phyloP scores from a whole-genome alignment of 148 eudicot species.

The Selenicereus undatus region DNA sequence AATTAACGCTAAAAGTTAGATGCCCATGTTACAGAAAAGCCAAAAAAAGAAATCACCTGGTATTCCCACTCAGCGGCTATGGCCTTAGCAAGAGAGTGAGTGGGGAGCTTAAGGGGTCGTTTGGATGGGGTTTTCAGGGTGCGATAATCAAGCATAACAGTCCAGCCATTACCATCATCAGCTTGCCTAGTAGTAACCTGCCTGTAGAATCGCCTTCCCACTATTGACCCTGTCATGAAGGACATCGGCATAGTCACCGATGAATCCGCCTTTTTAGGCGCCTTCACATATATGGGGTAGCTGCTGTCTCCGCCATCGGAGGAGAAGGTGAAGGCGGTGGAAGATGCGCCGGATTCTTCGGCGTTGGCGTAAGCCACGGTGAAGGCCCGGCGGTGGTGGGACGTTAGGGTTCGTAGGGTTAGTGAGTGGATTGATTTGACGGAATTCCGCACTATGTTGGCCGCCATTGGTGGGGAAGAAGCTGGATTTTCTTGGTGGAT shows the following conservation, averaged over 20 bases:
- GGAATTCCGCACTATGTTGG: constrained; percentile 28
- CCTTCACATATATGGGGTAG: constrained; percentile 31
- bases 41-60: constrained; percentile 42
- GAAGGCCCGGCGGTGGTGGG: constrained; percentile 17
- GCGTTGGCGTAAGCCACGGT: constrained; percentile 24
- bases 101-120: constrained; percentile 69
- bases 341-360: constrained; percentile 29
- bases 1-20: neutral
- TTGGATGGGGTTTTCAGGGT: constrained; percentile 81
- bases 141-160: constrained; percentile 86
- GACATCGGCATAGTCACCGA: constrained; percentile 88
- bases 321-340: constrained; percentile 49
- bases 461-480: constrained; percentile 26
- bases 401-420: constrained; percentile 25
- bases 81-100: constrained; percentile 65
- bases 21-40: neutral
- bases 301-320: constrained; percentile 22
- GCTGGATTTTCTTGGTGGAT: too few species aligned
- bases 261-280: constrained; percentile 30
- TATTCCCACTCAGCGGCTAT: constrained; percentile 96
- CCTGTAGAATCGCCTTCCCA: constrained; percentile 77
- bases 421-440: constrained; percentile 38
- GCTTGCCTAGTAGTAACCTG: constrained; percentile 68
- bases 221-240: constrained; percentile 87
- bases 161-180: constrained; percentile 84